These are phyloP conservation scores for Xylaria digitata DNA, from an alignment of 2,329 filamentous ascomycete genomes.

Conservation along the genomic window DNA sequence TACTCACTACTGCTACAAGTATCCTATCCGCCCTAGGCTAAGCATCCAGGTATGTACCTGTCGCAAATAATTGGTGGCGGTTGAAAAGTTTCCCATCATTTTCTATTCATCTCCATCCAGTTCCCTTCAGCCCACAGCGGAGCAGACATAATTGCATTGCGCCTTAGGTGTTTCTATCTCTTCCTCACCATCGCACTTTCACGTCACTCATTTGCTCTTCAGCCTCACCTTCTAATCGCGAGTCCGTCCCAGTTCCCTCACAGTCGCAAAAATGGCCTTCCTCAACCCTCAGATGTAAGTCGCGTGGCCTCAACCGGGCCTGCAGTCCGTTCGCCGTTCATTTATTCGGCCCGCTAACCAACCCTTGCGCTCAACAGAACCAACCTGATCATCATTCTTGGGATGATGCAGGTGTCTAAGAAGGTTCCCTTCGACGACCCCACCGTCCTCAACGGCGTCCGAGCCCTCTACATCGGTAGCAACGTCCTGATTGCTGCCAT, in stretches of 20 bases:
- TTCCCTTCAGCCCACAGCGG: constrained; percentile 36
- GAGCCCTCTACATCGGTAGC: constrained; percentile 66
- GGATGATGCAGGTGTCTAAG: constrained; percentile 99
- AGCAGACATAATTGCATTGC: constrained; percentile 27
- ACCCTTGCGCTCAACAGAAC: constrained; percentile 65
- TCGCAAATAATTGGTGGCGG: constrained; percentile 17
- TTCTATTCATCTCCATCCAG: constrained; percentile 41
- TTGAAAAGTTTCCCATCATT: constrained; percentile 27
- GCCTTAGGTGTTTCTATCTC: constrained; percentile 5
- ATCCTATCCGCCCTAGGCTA: too few relatives aligned
- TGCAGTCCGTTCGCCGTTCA: constrained; percentile 5
- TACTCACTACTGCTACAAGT: not conserved
- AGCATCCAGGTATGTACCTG: too few relatives aligned
- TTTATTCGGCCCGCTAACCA: constrained; percentile 42
- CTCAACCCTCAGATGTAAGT: constrained; percentile 74
- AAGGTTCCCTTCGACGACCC: constrained; percentile 93
- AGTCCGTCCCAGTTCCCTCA: constrained; percentile 18
- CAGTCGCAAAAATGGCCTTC: constrained; percentile 65
- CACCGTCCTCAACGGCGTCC: constrained; percentile 66
- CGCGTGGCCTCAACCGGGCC: constrained; percentile 16
- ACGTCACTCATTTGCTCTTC: not conserved
- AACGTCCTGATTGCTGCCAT: constrained; percentile 85
- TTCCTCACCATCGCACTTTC: not conserved
- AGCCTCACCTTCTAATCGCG: constrained; percentile 2
- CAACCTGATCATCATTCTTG: constrained; percentile 93